A percentile compares a stretch with the other conserved stretches of the same genome.
Evolutionary conservation across 345 rosid species (phyloP).

Genomic region (Reutealis trisperma): DNA sequence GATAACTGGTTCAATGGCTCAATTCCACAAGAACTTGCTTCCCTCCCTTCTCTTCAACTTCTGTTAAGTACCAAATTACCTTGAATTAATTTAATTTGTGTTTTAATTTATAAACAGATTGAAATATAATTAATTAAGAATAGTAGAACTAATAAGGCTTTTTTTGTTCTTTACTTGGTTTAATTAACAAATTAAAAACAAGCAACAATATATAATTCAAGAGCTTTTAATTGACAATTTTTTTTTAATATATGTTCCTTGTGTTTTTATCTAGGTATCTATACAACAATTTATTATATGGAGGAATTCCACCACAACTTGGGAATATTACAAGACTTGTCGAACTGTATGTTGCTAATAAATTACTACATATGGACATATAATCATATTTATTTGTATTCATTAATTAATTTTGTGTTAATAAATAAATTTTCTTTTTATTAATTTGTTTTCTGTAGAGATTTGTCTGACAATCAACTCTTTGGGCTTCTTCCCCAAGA

Average conservation of each 20-base stretch:
- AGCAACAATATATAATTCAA: neutral
- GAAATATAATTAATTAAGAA: too few species aligned
- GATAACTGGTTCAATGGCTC: neutral
- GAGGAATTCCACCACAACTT: slow-evolving; percentile 7
- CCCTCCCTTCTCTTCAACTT: neutral
- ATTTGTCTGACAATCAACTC: slow-evolving; percentile 5
- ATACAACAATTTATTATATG: neutral
- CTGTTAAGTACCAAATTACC: neutral
- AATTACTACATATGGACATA: too few species aligned
- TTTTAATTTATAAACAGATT: too few species aligned
- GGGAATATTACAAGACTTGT: neutral
- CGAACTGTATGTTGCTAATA: neutral
- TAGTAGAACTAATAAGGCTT: too few species aligned
- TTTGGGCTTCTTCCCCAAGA: neutral
- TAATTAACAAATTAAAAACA: too few species aligned
- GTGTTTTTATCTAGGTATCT: neutral
- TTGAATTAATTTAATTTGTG: neutral
- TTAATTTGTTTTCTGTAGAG: neutral
- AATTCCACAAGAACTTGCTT: neutral
- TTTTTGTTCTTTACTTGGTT: too few species aligned
- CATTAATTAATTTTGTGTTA: too few species aligned
- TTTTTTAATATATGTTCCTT: neutral
- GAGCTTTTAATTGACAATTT: neutral
- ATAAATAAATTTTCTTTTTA: too few species aligned
- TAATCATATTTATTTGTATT: too few species aligned